Conservation (phyloP, 495 filamentous ascomycete species). For the Schizothecium vesticola region DNA sequence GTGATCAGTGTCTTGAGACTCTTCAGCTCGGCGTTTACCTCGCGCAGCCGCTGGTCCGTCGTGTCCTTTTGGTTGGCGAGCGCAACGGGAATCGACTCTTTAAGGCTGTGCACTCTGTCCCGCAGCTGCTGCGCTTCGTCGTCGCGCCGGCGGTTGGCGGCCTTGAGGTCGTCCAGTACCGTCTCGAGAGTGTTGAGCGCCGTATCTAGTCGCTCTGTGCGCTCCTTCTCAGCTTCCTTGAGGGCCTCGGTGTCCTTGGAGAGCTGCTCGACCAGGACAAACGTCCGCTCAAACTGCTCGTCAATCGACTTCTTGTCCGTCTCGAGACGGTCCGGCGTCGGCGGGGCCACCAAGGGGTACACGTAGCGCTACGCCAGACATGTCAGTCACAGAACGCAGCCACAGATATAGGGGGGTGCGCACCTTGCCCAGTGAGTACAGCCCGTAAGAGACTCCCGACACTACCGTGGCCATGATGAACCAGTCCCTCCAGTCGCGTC, state of each 20-base stretch:
- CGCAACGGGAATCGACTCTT: slow-evolving; percentile 79
- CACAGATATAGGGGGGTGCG: neutral
- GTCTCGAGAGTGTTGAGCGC: slow-evolving; percentile 78
- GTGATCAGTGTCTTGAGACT: slow-evolving; percentile 83
- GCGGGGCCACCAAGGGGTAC: slow-evolving; percentile 81
- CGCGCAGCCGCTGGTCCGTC: slow-evolving; percentile 73
- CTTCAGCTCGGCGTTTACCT: slow-evolving; percentile 82
- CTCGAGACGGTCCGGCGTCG: slow-evolving; percentile 86
- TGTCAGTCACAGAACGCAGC: slow-evolving; percentile 14
- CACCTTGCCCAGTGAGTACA: slow-evolving; percentile 85
- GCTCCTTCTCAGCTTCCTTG: slow-evolving; percentile 76
- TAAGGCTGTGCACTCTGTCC: slow-evolving; percentile 79
- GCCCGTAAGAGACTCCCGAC: slow-evolving; percentile 75
- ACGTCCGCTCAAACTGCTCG: slow-evolving; percentile 84
- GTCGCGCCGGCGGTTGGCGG: slow-evolving; percentile 68
- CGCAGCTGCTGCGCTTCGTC: slow-evolving; percentile 77
- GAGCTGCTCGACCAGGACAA: slow-evolving; percentile 85
- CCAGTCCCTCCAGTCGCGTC: slow-evolving; percentile 95
- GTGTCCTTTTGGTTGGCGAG: slow-evolving; percentile 79
- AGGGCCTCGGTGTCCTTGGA: slow-evolving; percentile 81
- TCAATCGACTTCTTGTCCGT: slow-evolving; percentile 90
- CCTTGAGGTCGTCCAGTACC: slow-evolving; percentile 75
- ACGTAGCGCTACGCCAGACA: slow-evolving; percentile 69
- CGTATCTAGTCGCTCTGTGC: slow-evolving; percentile 77
- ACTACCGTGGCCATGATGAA: slow-evolving; percentile 96